Percentiles rank a stretch among this genome's conserved stretches.
Evolutionary conservation across 768 basidiomycete genomes (phyloP).

Genomic region (Terana coerulea): DNA sequence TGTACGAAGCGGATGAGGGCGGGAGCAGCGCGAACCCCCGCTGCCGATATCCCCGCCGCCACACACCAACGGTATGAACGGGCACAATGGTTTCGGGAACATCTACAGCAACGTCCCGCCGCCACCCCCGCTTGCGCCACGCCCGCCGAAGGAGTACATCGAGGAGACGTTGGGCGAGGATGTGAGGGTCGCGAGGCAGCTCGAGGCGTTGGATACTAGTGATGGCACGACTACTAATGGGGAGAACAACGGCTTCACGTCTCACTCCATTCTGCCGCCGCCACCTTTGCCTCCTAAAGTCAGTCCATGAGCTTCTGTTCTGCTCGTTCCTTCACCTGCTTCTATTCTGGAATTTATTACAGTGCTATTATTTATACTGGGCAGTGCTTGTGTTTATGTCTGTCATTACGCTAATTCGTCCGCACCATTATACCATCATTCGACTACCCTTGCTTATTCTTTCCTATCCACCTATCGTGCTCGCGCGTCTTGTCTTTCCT

Average conservation of each 20-base stretch:
- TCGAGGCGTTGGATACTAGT: slow-evolving; percentile 24
- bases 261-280: slow-evolving; percentile 7
- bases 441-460: too few relatives aligned
- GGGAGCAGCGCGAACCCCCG: background rate
- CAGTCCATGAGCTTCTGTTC: background rate
- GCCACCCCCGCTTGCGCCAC: slow-evolving; percentile 72
- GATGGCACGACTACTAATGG: too few relatives aligned
- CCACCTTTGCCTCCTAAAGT: slow-evolving; percentile 17
- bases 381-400: slow-evolving; percentile 4
- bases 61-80: slow-evolving; percentile 6
- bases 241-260: background rate
- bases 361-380: slow-evolving; percentile 12
- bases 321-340: background rate
- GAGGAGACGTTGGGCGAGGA: slow-evolving; percentile 79
- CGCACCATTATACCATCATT: slow-evolving; percentile 9
- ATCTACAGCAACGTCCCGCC: slow-evolving; percentile 26
- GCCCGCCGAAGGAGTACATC: slow-evolving; percentile 77
- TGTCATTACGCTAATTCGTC: slow-evolving; percentile 3
- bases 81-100: slow-evolving; percentile 15
- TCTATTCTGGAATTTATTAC: background rate
- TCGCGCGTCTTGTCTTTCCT: background rate
- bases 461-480: too few relatives aligned
- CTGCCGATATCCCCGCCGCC: background rate
- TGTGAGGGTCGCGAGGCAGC: slow-evolving; percentile 42
- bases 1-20: slow-evolving; percentile 55